These are phyloP conservation scores for Zizania palustris DNA, from an alignment of 202 grass and related monocot species.

Conservation along the genomic window DNA sequence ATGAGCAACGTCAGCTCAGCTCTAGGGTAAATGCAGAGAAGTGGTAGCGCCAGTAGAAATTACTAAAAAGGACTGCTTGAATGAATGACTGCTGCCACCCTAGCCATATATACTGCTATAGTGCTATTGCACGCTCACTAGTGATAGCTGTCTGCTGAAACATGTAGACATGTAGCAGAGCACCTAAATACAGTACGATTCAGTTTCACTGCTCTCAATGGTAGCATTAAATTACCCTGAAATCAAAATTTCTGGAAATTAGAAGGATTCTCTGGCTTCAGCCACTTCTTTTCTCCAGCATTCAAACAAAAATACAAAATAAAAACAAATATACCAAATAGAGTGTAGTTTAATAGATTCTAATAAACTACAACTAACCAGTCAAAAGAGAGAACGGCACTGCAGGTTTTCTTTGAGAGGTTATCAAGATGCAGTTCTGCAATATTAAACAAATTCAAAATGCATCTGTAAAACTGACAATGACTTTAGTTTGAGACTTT, in stretches of 20 bases:
- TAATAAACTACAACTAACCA: no score
- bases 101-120: slow-evolving; percentile 26
- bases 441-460: no score
- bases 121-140: slow-evolving; percentile 8
- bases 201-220: slow-evolving; percentile 20
- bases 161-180: slow-evolving; percentile 34
- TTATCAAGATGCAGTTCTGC: no score
- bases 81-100: slow-evolving; percentile 7
- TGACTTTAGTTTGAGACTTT: no score
- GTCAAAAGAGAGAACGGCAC: no score
- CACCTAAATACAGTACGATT: slow-evolving; percentile 7
- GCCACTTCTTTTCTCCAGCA: background rate
- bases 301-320: background rate
- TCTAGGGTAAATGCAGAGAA: slow-evolving; percentile 39
- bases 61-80: slow-evolving; percentile 33
- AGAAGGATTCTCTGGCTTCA: background rate
- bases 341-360: background rate
- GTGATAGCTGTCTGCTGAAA: slow-evolving; percentile 28
- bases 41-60: slow-evolving; percentile 33
- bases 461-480: no score
- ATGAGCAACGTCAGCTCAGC: background rate
- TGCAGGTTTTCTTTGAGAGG: no score
- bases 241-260: background rate
- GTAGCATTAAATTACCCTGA: slow-evolving; percentile 14
- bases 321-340: background rate